Percentiles rank a stretch among this genome's conserved stretches.
These are phyloP conservation scores for Zygotorulaspora florentina DNA, from an alignment of 805 yeast species.

Conservation along the genomic window DNA sequence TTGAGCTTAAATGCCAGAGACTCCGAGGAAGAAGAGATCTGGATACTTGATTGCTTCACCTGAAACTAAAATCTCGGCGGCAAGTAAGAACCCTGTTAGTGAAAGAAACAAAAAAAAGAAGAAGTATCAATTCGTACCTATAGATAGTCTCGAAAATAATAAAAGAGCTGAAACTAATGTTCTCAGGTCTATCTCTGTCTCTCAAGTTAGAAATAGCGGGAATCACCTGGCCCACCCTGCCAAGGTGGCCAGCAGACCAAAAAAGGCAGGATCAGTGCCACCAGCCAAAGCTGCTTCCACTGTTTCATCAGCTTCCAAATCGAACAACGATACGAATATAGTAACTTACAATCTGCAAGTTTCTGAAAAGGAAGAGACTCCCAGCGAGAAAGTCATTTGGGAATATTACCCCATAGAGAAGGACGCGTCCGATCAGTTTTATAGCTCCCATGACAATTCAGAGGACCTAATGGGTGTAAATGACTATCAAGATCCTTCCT, in stretches of 20 bases:
- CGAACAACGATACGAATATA: not conserved
- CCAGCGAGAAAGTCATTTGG: constrained; percentile 34
- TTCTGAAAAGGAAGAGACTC: constrained; percentile 5
- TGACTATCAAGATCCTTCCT: constrained; percentile 23
- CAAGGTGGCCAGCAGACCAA: constrained; percentile 2
- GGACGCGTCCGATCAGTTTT: constrained; percentile 13
- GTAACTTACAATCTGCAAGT: not conserved
- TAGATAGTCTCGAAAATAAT: constrained; percentile 19
- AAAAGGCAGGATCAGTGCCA: constrained; percentile 2
- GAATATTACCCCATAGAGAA: constrained; percentile 25
- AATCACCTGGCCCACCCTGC: constrained; percentile 5
- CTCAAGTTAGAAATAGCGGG: constrained; percentile 28
- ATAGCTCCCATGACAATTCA: constrained; percentile 18
- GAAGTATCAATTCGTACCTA: constrained; percentile 30
- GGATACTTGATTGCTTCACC: constrained; percentile 22
- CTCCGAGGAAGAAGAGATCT: constrained; percentile 23
- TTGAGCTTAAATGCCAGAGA: constrained; percentile 15
- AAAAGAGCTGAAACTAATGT: constrained; percentile 13
- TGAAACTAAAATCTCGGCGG: constrained; percentile 20
- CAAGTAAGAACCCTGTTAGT: constrained; percentile 6
- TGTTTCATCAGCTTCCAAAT: not conserved
- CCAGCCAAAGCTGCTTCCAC: not conserved
- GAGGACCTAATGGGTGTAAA: constrained; percentile 13
- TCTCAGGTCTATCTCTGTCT: constrained; percentile 29
- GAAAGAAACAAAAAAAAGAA: constrained; percentile 15